A percentile compares a stretch with the other conserved stretches of the same genome.
Evolutionary conservation across 2,329 filamentous ascomycete genomes (phyloP).

Genomic region (Fusarium illudens): DNA sequence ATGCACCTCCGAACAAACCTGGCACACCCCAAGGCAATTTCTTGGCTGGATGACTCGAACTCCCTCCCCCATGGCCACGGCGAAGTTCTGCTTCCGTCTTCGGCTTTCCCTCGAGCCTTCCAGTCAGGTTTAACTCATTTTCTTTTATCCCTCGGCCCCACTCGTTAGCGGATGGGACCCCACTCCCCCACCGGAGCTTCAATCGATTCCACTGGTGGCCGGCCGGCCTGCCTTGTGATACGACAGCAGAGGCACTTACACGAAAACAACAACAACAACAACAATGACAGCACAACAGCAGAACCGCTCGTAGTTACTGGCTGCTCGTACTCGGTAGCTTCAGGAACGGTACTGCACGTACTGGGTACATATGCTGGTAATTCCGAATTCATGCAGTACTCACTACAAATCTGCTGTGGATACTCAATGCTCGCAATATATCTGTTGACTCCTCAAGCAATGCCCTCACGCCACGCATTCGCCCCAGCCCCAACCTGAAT

Average conservation of each 20-base stretch:
- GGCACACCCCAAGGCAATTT: not conserved
- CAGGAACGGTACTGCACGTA: not conserved
- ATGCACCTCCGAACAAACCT: slow-evolving; percentile 14
- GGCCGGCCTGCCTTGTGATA: not conserved
- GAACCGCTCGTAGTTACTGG: not conserved
- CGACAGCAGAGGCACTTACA: slow-evolving; percentile 11
- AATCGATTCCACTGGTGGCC: not conserved
- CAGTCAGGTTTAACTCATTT: not conserved
- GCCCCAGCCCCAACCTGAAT: not conserved
- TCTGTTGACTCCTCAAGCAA: not conserved
- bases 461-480: not conserved
- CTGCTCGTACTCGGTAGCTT: not conserved
- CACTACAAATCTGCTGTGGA: not conserved
- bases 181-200: slow-evolving; percentile 15
- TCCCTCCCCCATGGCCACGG: not conserved
- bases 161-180: slow-evolving; percentile 2
- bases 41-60: slow-evolving; percentile 34
- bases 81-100: slow-evolving; percentile 34
- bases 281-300: not conserved
- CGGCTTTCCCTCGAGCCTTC: slow-evolving; percentile 19
- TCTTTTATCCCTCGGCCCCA: slow-evolving; percentile 10
- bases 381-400: not conserved
- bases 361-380: not conserved
- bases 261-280: slow-evolving; percentile 6
- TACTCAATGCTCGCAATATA: not conserved